A percentile compares a stretch with the other conserved stretches of the same genome.
Evolutionary conservation across 2,329 filamentous ascomycete species (phyloP).

Genomic region (Endocalyx cinctus): DNA sequence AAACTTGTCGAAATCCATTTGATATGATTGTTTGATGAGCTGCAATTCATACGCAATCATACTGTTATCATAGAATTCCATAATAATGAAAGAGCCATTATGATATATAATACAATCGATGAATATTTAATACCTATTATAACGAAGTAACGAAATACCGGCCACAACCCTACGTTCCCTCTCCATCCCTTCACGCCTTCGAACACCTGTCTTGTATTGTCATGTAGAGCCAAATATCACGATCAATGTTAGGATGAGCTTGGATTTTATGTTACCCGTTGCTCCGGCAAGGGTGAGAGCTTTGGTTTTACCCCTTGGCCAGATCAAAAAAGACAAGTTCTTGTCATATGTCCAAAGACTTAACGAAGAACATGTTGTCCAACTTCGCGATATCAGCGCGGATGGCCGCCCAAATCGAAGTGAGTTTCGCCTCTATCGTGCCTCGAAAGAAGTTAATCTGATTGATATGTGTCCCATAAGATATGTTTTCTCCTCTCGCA

Average conservation of each 20-base stretch:
- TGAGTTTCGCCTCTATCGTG: conserved; percentile 39
- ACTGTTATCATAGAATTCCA: too few species aligned
- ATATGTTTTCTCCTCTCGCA: conserved; percentile 88
- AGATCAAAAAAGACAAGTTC: conserved; percentile 79
- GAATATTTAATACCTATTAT: too few species aligned
- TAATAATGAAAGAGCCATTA: too few species aligned
- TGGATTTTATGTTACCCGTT: conserved; percentile 85
- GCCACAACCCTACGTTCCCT: too few species aligned
- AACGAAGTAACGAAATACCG: too few species aligned
- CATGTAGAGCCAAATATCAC: conserved; percentile 15
- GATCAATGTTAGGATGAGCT: conserved; percentile 65
- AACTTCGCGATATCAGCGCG: conserved; percentile 79
- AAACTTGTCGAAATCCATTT: too few species aligned
- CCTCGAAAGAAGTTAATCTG: background rate
- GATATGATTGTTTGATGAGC: too few species aligned
- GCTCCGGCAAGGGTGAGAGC: conserved; percentile 87
- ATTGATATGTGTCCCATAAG: conserved; percentile 39
- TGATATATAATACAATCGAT: too few species aligned
- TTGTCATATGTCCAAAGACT: conserved; percentile 72
- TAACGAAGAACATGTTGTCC: conserved; percentile 73
- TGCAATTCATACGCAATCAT: too few species aligned
- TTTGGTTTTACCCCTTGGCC: conserved; percentile 80
- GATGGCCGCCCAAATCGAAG: conserved; percentile 82
- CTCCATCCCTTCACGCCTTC: too few species aligned
- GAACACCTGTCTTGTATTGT: too few species aligned